Base-by-base conservation (phyloP, 2,329 filamentous ascomycete species). In the Metarhizium anisopliae region DNA sequence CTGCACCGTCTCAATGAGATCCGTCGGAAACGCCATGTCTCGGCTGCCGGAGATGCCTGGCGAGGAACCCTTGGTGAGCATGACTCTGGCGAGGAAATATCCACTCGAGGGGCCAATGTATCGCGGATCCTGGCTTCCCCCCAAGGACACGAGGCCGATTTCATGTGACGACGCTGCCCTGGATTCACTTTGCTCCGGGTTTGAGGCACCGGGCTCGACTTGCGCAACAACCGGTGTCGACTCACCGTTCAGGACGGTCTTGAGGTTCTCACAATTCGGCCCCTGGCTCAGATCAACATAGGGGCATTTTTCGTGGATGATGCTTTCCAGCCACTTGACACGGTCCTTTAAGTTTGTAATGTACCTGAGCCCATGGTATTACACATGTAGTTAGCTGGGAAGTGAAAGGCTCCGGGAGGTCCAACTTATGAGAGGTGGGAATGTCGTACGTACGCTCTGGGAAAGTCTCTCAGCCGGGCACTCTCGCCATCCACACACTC, bases 31-130 rank as follows among this genome's bases (percentile, higher is more conserved):
- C 25, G 25, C 25, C 25, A 4, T 25, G 25, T 25, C 25, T 25
- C 25, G 25, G 25, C 25, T 4, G 25, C 25, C 25, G 1, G 25
- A 25, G 4, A 50, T 32, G 8, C 11, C 29, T 13, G 8, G 47
- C 20, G 47, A 50, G 29, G 29, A 32, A 30, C 47, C 47, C 42
- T 45, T 45, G 13, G 56, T 67, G 13, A 81, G 69, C 60, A 81
- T 71, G 2, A 79, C 67, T 1, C 76, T 74, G 2, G 77, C 77
- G 13, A 81, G 70, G 47, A 79, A 79, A 55, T 78, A 79, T 1
- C 79, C 79, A 42, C 78, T 81, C 0, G 79, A 82, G 2, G 79
- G 79, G 0, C 79, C 79, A 14, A 82, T 76, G 51, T 82, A 82
- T 56, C 76, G 70, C 3, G 74, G 74, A 20, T 78, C 76, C 47